phyloP scores from a whole-genome alignment of 1,284 basidiomycete species.

The Cutaneotrichosporon sp. region DNA sequence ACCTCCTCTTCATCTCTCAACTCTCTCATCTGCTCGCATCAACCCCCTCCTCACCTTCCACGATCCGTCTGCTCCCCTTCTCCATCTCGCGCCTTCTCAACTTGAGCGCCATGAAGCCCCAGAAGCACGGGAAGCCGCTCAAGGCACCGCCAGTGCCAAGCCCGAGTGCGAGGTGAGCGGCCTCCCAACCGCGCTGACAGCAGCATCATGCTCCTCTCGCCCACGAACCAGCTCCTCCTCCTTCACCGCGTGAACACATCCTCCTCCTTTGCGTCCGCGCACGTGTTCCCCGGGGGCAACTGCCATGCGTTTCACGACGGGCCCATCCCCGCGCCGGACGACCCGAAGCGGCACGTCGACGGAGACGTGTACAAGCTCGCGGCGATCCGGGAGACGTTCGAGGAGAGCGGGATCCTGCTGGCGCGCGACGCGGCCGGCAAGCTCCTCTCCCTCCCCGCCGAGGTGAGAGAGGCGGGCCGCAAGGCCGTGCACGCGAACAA shows the following conservation, averaged over 20 bases:
- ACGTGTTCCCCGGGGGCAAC: conserved; percentile 51
- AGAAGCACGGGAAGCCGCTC: not conserved
- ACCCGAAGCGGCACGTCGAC: conserved; percentile 16
- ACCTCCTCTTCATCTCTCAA: not conserved
- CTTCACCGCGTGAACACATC: conserved; percentile 48
- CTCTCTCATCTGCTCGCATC: not conserved
- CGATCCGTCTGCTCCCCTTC: not conserved
- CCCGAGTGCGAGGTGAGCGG: conserved; percentile 7
- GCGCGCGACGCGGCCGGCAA: conserved; percentile 4
- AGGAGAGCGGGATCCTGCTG: conserved; percentile 25
- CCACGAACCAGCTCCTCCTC: conserved; percentile 46
- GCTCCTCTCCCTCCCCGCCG: conserved; percentile 11
- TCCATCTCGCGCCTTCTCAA: not conserved
- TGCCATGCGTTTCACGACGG: conserved; percentile 52
- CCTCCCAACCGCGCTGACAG: not conserved
- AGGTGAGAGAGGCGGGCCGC: conserved; percentile 13
- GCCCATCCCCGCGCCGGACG: conserved; percentile 10
- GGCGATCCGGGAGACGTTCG: conserved; percentile 26
- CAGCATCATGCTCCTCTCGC: conserved; percentile 39
- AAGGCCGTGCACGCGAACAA: conserved; percentile 21
- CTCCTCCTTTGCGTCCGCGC: conserved; percentile 59
- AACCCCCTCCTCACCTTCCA: too few species aligned
- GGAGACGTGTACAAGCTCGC: conserved; percentile 17
- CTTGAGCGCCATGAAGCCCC: not conserved
- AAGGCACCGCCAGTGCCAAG: not conserved